Evolutionary conservation across 106 monocot genomes (phyloP).

Genomic region (Gastrodia elata): DNA sequence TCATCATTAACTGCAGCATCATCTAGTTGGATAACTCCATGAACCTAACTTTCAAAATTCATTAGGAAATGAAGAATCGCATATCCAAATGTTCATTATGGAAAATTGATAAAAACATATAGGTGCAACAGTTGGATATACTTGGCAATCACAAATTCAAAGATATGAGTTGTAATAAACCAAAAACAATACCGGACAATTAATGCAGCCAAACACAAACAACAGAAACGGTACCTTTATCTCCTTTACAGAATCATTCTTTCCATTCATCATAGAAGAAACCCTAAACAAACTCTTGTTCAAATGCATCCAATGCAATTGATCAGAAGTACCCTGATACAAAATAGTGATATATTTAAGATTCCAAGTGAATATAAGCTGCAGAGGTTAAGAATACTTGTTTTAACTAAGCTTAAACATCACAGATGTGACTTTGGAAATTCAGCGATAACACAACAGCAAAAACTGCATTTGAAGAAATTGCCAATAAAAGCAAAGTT

Average conservation of each 20-base stretch:
- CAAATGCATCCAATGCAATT: conserved; percentile 71
- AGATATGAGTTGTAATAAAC: not conserved
- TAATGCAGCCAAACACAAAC: not conserved
- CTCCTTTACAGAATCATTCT: conserved; percentile 57
- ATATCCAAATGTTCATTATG: not conserved
- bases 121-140: not conserved
- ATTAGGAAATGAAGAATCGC: not conserved
- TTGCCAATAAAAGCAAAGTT: no score
- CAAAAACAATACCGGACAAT: not conserved
- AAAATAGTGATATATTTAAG: not conserved
- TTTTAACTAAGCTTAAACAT: not conserved
- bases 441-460: no score
- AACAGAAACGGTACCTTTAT: conserved; percentile 47
- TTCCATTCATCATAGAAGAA: conserved; percentile 94
- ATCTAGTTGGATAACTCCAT: conserved; percentile 31
- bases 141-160: not conserved
- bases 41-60: conserved; percentile 29
- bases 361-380: not conserved
- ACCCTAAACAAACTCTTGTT: conserved; percentile 83
- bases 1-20: not conserved
- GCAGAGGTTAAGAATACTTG: not conserved
- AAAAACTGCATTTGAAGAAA: no score
- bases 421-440: not conserved
- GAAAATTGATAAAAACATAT: not conserved
- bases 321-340: conserved; percentile 74